phyloP scores from a whole-genome alignment of 345 rosid species.

The Mallotus nudiflorus region DNA sequence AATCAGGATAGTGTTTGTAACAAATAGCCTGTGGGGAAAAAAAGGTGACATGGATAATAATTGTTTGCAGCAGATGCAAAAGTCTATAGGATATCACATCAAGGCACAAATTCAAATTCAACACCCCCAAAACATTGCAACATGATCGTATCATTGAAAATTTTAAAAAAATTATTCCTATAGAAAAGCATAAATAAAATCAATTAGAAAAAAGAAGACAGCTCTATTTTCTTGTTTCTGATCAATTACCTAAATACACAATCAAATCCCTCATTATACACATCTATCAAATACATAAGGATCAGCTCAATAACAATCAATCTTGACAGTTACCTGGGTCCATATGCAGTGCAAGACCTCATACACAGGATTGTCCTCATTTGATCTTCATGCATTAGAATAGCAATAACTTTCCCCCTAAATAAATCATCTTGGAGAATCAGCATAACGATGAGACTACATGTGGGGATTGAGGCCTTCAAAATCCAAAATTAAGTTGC shows the following conservation, averaged over 20 bases:
- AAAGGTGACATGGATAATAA: background rate
- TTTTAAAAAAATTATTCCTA: background rate
- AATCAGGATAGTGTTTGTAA: background rate
- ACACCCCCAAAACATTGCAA: background rate
- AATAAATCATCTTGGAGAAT: background rate
- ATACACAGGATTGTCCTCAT: background rate
- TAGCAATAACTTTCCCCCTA: background rate
- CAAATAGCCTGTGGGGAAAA: no score
- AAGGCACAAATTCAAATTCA: conserved; percentile 6
- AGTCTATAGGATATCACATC: background rate
- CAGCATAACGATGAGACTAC: background rate
- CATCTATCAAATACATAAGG: conserved; percentile 23
- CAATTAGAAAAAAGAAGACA: background rate
- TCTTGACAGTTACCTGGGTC: conserved; percentile 15
- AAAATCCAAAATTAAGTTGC: background rate
- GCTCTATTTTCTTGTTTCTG: conserved; percentile 12
- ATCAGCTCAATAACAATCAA: conserved; percentile 24
- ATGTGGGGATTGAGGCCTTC: background rate
- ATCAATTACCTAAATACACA: conserved; percentile 28
- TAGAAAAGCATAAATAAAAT: conserved; percentile 12
- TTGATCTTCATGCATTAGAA: background rate
- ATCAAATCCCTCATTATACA: conserved; percentile 23
- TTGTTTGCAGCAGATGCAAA: background rate
- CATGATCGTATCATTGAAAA: background rate
- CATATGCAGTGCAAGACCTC: conserved; percentile 10